Conservation (phyloP, 1,139 yeast species). For the Geotrichum cucujoidarum region DNA sequence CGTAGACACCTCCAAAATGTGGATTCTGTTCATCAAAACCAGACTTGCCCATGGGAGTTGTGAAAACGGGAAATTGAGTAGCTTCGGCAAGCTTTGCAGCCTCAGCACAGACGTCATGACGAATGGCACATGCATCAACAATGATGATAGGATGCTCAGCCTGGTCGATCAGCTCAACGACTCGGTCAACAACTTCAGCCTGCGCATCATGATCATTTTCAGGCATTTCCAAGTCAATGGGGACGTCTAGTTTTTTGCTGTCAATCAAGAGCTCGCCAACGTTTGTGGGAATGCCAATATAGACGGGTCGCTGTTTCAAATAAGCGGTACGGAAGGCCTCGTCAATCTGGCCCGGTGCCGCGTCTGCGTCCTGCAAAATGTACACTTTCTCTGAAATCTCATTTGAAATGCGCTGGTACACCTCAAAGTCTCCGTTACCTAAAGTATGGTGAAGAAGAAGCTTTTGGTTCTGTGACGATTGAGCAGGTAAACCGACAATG, state of each 20-base stretch:
- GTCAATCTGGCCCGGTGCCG: slow-evolving; percentile 69
- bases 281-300: slow-evolving; percentile 78
- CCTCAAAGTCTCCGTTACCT: slow-evolving; percentile 82
- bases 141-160: slow-evolving; percentile 68
- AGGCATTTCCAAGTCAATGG: slow-evolving; percentile 57
- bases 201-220: slow-evolving; percentile 68
- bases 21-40: slow-evolving; percentile 67
- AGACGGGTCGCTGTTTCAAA: slow-evolving; percentile 74
- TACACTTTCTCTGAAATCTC: slow-evolving; percentile 64
- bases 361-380: slow-evolving; percentile 53
- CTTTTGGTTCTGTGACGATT: slow-evolving; percentile 61
- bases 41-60: slow-evolving; percentile 90
- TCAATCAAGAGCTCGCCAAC: slow-evolving; percentile 63
- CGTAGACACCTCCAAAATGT: slow-evolving; percentile 81
- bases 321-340: slow-evolving; percentile 69
- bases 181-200: slow-evolving; percentile 59
- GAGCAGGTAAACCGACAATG: slow-evolving; percentile 60
- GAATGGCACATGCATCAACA: slow-evolving; percentile 82
- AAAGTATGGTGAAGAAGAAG: slow-evolving; percentile 59
- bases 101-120: slow-evolving; percentile 65
- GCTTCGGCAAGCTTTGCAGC: slow-evolving; percentile 56
- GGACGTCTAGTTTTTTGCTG: slow-evolving; percentile 51
- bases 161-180: slow-evolving; percentile 48
- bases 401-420: slow-evolving; percentile 68
- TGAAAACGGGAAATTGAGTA: slow-evolving; percentile 78